phyloP scores from a whole-genome alignment of 2,329 filamentous ascomycete genomes.

The Pseudogymnoascus sp. region DNA sequence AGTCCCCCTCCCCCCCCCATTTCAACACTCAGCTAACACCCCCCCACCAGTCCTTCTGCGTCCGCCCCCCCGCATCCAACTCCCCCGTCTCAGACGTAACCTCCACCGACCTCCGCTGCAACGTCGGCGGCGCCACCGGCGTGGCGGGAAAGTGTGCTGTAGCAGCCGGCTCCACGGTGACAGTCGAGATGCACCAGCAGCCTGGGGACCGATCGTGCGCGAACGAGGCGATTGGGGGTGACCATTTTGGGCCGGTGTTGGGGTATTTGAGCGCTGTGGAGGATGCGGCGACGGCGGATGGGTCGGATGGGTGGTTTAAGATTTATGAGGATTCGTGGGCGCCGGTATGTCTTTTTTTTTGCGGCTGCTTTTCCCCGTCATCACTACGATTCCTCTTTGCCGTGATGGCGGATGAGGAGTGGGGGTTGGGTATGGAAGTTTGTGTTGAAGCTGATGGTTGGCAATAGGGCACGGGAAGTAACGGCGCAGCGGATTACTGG shows the following conservation, averaged over 20 bases:
- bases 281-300: slow-evolving; percentile 39
- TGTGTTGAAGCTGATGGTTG: neutral
- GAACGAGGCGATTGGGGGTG: slow-evolving; percentile 46
- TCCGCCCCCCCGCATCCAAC: slow-evolving; percentile 43
- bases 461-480: neutral
- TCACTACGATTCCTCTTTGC: too few species aligned
- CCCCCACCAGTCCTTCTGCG: slow-evolving; percentile 39
- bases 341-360: slow-evolving; percentile 1
- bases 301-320: slow-evolving; percentile 44
- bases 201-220: slow-evolving; percentile 39
- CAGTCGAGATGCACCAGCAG: slow-evolving; percentile 52
- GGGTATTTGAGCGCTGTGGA: slow-evolving; percentile 45
- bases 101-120: slow-evolving; percentile 44
- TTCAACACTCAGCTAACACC: slow-evolving; percentile 34
- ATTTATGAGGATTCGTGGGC: slow-evolving; percentile 41
- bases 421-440: neutral
- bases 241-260: slow-evolving; percentile 47
- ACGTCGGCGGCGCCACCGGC: slow-evolving; percentile 32
- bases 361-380: too few species aligned
- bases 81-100: slow-evolving; percentile 43
- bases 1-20: slow-evolving; percentile 30
- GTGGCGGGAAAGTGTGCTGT: slow-evolving; percentile 39
- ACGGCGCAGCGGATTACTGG: neutral
- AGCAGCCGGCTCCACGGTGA: slow-evolving; percentile 33
- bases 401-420: too few species aligned